These are phyloP conservation scores for Asterophora lycoperdoides DNA, from an alignment of 768 basidiomycete species.

Conservation along the genomic window DNA sequence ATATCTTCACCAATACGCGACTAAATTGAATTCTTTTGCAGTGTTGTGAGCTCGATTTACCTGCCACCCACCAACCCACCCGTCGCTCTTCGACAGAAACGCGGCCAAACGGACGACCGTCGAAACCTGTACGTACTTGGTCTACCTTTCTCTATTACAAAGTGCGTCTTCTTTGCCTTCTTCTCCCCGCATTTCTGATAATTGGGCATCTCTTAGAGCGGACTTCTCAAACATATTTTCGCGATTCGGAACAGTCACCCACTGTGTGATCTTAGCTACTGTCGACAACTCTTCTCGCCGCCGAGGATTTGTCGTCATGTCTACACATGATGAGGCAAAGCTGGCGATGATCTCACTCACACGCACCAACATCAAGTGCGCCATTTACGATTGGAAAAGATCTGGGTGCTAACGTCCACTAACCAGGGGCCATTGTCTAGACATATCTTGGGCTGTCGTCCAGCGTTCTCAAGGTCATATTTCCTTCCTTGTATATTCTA, in stretches of 20 bases:
- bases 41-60: slow-evolving; percentile 35
- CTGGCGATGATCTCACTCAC: slow-evolving; percentile 62
- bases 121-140: slow-evolving; percentile 85
- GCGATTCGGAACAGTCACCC: slow-evolving; percentile 61
- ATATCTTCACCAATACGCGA: not conserved
- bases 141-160: slow-evolving; percentile 74
- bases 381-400: not conserved
- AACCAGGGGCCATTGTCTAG: slow-evolving; percentile 65
- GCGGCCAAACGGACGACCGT: slow-evolving; percentile 43
- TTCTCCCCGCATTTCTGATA: not conserved
- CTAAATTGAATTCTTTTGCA: slow-evolving; percentile 16
- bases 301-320: slow-evolving; percentile 83
- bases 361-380: slow-evolving; percentile 66
- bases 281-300: slow-evolving; percentile 80
- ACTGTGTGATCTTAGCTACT: slow-evolving; percentile 80
- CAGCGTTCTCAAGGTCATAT: slow-evolving; percentile 75
- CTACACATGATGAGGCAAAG: slow-evolving; percentile 65
- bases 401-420: not conserved
- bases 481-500: not conserved
- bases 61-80: slow-evolving; percentile 19
- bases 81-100: slow-evolving; percentile 20
- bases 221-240: slow-evolving; percentile 64
- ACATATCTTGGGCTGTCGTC: slow-evolving; percentile 85
- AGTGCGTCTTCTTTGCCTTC: slow-evolving; percentile 39
- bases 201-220: slow-evolving; percentile 24